Base-by-base conservation (phyloP, 352 stramenopile species). In the Phytophthora vignae region DNA sequence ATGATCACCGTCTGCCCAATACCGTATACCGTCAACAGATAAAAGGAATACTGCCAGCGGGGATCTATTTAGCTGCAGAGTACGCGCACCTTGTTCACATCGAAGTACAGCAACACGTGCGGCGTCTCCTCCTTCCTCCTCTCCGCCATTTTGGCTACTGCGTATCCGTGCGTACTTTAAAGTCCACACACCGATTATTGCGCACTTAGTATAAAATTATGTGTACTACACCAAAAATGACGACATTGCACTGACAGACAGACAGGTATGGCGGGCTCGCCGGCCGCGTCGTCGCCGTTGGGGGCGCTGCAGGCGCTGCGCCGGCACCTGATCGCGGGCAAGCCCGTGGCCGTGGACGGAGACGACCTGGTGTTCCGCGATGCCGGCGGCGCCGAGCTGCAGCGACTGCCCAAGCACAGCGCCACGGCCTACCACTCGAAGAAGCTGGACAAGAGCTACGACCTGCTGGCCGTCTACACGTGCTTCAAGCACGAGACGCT, bases 371-470 rank as follows among this genome's bases (percentile, higher is more conserved):
- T 95, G 25, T 80, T 94, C 58, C 64, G 64, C 36, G 85, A 85
- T 56, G 79, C 84, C 4, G 77, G 82, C 49, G 88, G 85, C 15
- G 55, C 73, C 8, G 81, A 81, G 65, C 42, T 88, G n/a, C 61
- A 65, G 36, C 78, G 81, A 12, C 73, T 94, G 27, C 73, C 75
- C 46, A 94, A 93, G 76, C 85, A 95, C 71, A 62, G 74, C 38
- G 63, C 83, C 25, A 95, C 90, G 4, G 84, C 87, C 40, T 96
- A 92, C 67, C 79, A 91, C 69, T 94, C 90, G 48, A 96, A 96
- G 75, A 90, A 85, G 57, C 72, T 81, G 27, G 89, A 91, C 75
- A 95, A 95, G 64, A 85, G 80, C 60, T 96, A 96, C 74, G 90
- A 96, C 64, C 70, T 94, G 40, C 69, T 95, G 40, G 88, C 90